Base-by-base conservation (phyloP, 179 eudicot genomes). In the Beta lomatogona region DNA sequence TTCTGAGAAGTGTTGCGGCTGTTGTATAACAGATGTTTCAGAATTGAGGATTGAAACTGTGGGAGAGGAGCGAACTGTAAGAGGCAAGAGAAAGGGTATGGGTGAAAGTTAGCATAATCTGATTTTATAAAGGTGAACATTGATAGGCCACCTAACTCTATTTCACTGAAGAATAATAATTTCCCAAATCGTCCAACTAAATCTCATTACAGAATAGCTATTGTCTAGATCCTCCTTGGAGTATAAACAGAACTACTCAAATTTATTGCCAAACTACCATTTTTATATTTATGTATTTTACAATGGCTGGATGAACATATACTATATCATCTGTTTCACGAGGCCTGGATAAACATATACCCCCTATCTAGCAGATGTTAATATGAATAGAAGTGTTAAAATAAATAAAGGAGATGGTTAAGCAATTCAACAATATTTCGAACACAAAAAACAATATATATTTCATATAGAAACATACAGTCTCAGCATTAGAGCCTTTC, bases 391-490 rank as follows among this genome's bases (percentile, higher is more conserved):
- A 57, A 16, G 6, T 76, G n/a, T 36, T 36, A 36, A 36, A 36
- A 36, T 36, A 46, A 21, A 45, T 1, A 58, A 58, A 21, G 19
- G 44, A 22, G 21, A 73, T 22, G 77, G 53, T 14, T 28, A 53
- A 12, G 21, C 61, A 73, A 5, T 50, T 6, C 9, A 53, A 13
- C 28, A 12, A 52, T 31, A 61, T 5, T 4, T 19, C 14, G 6
- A 63, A 77, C 10, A 16, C 70, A 77, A 77, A 59, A 53, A 22
- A 59, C 41, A 36, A 36, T 36, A 36, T 36, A 36, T 36, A 1
- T 31, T 31, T 36, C 41, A 71, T 25, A 31, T 4, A 60, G 41
- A 80, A 50, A 71, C 86, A 75, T 85, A 91, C 87, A 65, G 83
- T 55, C 63, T 28, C 69, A 45, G 48, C 61, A 36, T 81, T 77